Base-by-base conservation (phyloP, 2,329 filamentous ascomycete genomes). In the Alternaria infectoria region DNA sequence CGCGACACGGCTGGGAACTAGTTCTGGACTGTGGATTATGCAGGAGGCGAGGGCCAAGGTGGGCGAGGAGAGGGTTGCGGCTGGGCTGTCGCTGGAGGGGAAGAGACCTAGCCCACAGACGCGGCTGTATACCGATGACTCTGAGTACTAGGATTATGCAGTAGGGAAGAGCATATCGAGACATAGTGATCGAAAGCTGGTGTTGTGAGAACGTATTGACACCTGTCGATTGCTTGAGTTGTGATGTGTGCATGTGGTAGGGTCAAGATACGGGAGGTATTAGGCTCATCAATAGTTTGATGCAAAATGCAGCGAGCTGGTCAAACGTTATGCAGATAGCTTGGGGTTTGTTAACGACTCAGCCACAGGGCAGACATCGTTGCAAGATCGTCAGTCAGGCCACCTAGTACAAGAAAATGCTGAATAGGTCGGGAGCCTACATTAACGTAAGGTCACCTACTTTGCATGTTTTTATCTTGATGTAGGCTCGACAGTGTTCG, bases 1-100 rank as follows among this genome's bases (percentile, higher is more conserved):
- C 2, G 87, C 87, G 2, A 83, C 81, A 44, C 80, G 87, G 43
- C 80, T 89, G 64, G 87, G 87, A 8, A 85, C 85, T 6, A 88
- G 86, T 74, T 82, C 71, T 54, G 87, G 87, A 5, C 80, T 88
- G 59, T 82, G 79, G 74, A 89, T 89, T 66, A 81, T 87, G 77
- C 80, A 84, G 70, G 84, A 86, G 72, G 71, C 71, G 11, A 62
- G 70, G 57, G 63, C 64, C 45, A 74, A 74, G 65, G 62, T 72
- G 5, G 71, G 70, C 6, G 65, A 73, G 65, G 69, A 67, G 26
- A 68, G 58, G 49, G 78, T 74, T 54, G 66, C 61, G 50, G 43
- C 61, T 52, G 50, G 71, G 67, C 28, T 71, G 17, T 45, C 36
- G 66, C 36, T 56, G 62, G 43, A 66, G 65, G 51, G 64, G 60